Evolutionary conservation across 2,329 filamentous ascomycete genomes (phyloP).

Genomic region (Fusarium gaditjirri): DNA sequence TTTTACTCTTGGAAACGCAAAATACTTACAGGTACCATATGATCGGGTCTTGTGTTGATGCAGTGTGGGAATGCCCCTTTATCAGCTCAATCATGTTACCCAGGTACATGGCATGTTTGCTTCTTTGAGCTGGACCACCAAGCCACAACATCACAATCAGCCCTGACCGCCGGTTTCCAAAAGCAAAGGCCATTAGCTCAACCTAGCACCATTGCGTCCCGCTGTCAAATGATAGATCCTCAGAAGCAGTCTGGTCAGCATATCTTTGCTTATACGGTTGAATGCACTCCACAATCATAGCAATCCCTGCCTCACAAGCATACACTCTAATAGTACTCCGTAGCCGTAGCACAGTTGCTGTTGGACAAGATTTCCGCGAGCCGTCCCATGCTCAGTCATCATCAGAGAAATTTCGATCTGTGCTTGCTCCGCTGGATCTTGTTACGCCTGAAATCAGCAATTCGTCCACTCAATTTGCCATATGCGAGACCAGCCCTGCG

Average conservation of each 20-base stretch:
- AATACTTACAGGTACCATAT: background rate
- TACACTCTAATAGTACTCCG: background rate
- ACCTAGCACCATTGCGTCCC: background rate
- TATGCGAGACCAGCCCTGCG: slow-evolving; percentile 16
- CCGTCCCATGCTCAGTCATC: background rate
- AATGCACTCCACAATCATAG: background rate
- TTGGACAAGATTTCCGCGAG: slow-evolving; percentile 7
- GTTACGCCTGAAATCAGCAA: background rate
- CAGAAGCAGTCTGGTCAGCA: background rate
- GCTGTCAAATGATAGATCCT: background rate
- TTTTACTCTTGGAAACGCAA: background rate
- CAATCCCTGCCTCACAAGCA: background rate
- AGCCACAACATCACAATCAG: background rate
- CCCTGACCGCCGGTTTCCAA: background rate
- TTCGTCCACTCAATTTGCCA: slow-evolving; percentile 12
- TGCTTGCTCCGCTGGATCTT: slow-evolving; percentile 7
- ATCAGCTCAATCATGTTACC: background rate
- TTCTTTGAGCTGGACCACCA: background rate
- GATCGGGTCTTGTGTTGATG: background rate
- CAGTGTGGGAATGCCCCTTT: background rate
- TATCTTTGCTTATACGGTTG: background rate
- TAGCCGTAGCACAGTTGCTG: background rate
- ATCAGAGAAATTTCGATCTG: background rate
- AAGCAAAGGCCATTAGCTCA: background rate
- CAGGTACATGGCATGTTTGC: background rate